A percentile compares a stretch with the other conserved stretches of the same genome.
Evolutionary conservation across 2,329 filamentous ascomycete species (phyloP).

Genomic region (Aspergillus aculeatinus): DNA sequence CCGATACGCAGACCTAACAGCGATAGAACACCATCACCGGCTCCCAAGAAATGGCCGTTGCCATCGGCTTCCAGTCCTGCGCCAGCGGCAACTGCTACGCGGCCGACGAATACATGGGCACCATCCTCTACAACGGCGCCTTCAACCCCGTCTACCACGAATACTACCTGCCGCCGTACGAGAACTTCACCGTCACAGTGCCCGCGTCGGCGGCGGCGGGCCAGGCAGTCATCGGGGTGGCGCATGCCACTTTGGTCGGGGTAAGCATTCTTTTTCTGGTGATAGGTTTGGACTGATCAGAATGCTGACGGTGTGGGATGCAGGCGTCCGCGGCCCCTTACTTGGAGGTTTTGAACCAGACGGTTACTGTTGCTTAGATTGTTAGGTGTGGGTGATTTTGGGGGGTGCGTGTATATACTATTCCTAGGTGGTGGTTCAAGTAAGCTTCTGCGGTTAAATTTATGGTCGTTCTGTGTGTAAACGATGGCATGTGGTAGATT

Average conservation of each 20-base stretch:
- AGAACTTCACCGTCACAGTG: conserved; percentile 33
- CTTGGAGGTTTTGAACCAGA: conserved; percentile 28
- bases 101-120: conserved; percentile 24
- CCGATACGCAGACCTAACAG: not conserved
- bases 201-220: conserved; percentile 19
- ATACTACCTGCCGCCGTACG: conserved; percentile 22
- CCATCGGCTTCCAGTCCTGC: conserved; percentile 33
- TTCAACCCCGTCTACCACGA: conserved; percentile 31
- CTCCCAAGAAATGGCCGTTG: conserved; percentile 29
- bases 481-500: too few species aligned
- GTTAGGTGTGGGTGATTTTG: conserved; percentile 7
- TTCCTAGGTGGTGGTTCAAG: too few species aligned
- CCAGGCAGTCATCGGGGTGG: conserved; percentile 25
- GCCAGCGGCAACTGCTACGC: conserved; percentile 15
- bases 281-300: too few species aligned
- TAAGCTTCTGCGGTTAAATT: too few species aligned
- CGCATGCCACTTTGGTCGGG: conserved; percentile 31
- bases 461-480: too few species aligned
- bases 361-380: conserved; percentile 23
- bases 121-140: conserved; percentile 28
- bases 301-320: conserved; percentile 6
- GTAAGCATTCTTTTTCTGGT: conserved; percentile 20
- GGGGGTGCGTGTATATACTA: too few species aligned
- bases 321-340: conserved; percentile 25
- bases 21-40: conserved; percentile 27